Evolutionary conservation across 2,329 filamentous ascomycete genomes (phyloP).

Genomic region (Didymella sp.): DNA sequence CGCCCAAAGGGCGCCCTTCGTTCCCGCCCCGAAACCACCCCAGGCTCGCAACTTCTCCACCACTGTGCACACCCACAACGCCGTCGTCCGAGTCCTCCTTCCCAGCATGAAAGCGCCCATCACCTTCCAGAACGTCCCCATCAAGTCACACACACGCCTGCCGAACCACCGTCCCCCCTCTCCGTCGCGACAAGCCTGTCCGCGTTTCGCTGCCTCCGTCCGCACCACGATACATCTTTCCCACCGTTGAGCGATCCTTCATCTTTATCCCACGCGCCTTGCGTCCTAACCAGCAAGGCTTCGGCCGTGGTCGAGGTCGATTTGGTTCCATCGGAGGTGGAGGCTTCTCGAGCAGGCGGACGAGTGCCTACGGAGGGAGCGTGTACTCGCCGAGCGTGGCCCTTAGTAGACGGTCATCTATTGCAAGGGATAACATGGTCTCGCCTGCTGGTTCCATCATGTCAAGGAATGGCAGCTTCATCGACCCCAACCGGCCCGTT

Average conservation of each 20-base stretch:
- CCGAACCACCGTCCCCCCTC: constrained; percentile 92
- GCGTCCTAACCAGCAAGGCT: constrained; percentile 87
- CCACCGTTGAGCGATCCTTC: constrained; percentile 87
- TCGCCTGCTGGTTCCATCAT: constrained; percentile 82
- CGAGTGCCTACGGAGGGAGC: constrained; percentile 83
- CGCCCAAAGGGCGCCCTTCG: constrained; percentile 29
- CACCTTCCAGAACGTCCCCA: constrained; percentile 75
- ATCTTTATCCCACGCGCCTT: constrained; percentile 96
- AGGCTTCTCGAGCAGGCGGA: constrained; percentile 74
- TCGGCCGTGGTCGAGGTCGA: constrained; percentile 71
- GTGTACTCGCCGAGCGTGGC: constrained; percentile 85
- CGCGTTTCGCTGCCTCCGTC: constrained; percentile 86
- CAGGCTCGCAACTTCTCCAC: constrained; percentile 69
- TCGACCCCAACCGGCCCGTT: constrained; percentile 71
- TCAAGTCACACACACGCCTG: constrained; percentile 91
- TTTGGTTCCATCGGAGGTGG: constrained; percentile 69
- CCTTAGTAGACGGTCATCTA: constrained; percentile 86
- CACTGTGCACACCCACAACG: constrained; percentile 82
- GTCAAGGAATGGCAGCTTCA: constrained; percentile 66
- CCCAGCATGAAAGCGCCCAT: constrained; percentile 76
- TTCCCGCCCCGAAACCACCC: constrained; percentile 41
- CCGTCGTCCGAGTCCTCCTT: constrained; percentile 81
- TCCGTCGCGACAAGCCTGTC: constrained; percentile 95
- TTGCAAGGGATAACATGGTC: constrained; percentile 72
- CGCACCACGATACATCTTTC: constrained; percentile 86